Conservation (phyloP, 176 grass and related monocot genomes). For the bread wheat (Triticum aestivum) region DNA sequence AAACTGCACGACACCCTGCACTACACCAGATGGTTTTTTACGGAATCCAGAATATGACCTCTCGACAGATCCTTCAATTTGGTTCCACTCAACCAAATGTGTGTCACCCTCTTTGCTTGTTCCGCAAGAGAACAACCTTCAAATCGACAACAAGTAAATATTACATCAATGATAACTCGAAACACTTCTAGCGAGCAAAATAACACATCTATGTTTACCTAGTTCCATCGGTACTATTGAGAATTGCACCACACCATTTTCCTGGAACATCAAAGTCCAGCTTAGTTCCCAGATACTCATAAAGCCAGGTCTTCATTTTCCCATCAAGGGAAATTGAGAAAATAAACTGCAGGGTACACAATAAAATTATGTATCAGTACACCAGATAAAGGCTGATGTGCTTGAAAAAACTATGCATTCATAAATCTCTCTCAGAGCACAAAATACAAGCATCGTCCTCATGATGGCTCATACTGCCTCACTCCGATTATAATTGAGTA, state of each 20-base stretch:
- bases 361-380: conserved; percentile 6
- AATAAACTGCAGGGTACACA: conserved; percentile 66
- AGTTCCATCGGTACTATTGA: conserved; percentile 87
- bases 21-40: conserved; percentile 62
- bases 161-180: conserved; percentile 8
- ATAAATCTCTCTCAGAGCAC: not conserved
- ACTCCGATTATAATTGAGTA: not conserved
- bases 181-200: not conserved
- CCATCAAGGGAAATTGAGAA: conserved; percentile 91
- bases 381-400: not conserved
- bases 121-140: conserved; percentile 93
- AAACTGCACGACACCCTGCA: conserved; percentile 89
- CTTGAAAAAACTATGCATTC: not conserved
- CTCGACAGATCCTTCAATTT: conserved; percentile 97
- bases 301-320: conserved; percentile 99
- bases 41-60: conserved; percentile 79
- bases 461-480: not conserved
- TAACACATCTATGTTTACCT: conserved; percentile 48
- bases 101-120: conserved; percentile 94
- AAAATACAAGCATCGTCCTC: not conserved
- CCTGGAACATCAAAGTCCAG: conserved; percentile 91
- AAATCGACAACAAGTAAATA: conserved; percentile 26
- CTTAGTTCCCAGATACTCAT: conserved; percentile 86
- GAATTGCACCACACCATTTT: conserved; percentile 84
- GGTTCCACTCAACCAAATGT: conserved; percentile 94